A percentile compares a stretch with the other conserved stretches of the same genome.
phyloP scores from a whole-genome alignment of 148 eudicot genomes.

The Pouteria glomerata region DNA sequence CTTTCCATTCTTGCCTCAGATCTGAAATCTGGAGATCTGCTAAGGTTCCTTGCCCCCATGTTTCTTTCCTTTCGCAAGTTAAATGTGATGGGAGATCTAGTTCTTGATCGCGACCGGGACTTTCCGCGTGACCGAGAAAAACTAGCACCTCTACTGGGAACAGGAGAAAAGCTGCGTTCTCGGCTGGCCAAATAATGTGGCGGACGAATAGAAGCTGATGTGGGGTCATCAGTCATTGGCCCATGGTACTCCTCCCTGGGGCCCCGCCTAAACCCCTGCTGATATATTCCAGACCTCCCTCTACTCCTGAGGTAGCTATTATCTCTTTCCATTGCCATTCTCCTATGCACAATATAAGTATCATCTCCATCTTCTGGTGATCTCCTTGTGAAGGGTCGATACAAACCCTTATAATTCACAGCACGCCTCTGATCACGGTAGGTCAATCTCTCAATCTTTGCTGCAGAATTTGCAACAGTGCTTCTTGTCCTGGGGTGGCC shows the following conservation, averaged over 20 bases:
- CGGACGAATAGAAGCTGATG: slow-evolving; percentile 22
- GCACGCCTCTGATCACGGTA: slow-evolving; percentile 26
- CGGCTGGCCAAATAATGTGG: slow-evolving; percentile 33
- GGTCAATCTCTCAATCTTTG: slow-evolving; percentile 29
- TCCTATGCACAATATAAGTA: slow-evolving; percentile 23
- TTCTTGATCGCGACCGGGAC: slow-evolving; percentile 60
- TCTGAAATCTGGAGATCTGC: slow-evolving; percentile 51
- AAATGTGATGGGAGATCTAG: slow-evolving; percentile 45
- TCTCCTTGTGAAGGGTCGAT: slow-evolving; percentile 30
- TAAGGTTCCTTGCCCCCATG: slow-evolving; percentile 12
- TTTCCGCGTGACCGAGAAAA: slow-evolving; percentile 29
- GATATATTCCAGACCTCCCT: slow-evolving; percentile 29
- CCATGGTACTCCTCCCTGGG: slow-evolving; percentile 40
- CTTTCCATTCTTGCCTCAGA: slow-evolving; percentile 40
- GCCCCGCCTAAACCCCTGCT: slow-evolving; percentile 34
- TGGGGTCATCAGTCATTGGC: slow-evolving; percentile 23
- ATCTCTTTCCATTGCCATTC: slow-evolving; percentile 26
- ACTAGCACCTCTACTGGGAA: slow-evolving; percentile 24
- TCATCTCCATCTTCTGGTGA: slow-evolving; percentile 38
- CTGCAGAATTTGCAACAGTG: slow-evolving; percentile 19
- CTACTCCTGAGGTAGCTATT: slow-evolving; percentile 22
- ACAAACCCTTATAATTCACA: slow-evolving; percentile 27
- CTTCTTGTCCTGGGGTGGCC: slow-evolving; percentile 24
- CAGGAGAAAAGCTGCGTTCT: slow-evolving; percentile 47
- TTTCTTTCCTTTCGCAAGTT: slow-evolving; percentile 27